Evolutionary conservation across 164 flowering plant genomes (phyloP), one percentile per base, ranked within the genome.

Genomic region (Chimonanthus salicifolius): DNA sequence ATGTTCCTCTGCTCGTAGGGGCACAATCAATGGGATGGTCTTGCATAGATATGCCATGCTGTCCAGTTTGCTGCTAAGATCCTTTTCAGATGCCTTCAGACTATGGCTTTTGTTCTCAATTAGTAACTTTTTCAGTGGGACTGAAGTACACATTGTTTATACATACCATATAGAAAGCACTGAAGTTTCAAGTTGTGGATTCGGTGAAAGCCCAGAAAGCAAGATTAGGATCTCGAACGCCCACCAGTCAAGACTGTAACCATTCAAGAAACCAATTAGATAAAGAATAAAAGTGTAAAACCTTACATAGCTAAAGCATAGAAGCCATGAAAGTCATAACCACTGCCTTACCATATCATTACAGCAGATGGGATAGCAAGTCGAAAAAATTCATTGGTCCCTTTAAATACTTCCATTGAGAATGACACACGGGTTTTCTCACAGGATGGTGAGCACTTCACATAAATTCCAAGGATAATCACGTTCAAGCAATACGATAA

Each of bases 281-380:
- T 20, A 33, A 45, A 67, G 3, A 50, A 7, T 15, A 48, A 4
- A 47, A 48, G 5, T 11, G 1, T 33, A 33, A 33, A 33, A 33
- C 33, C 1, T 33, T 1, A 33, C 33, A 49, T 4, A 5, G n/a
- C 47, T 16, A 33, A 15, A 49, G 1, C 15, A 43, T 3, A 68
- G 67, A 45, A 49, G 9, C 67, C 51, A 49, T 47, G 2, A 16
- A 48, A 49, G 47, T 9, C 3, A 66, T 7, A 45, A 20, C 4
- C 21, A 71, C 64, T 49, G 8, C 47, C 33, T 77, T 84, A 92
- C 98, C 97, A 92, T 46, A 87, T 76, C 98, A 94, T 94, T 4
- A 85, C 76, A 63, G 96, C 88, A 58, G 99, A 95, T 80, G 99
- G 93, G 49, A 95, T 48, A 4, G 98, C 97, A 5, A 87, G 82